A percentile compares a stretch with the other conserved stretches of the same genome.
phyloP scores from a whole-genome alignment of 352 stramenopile genomes.

The Globisporangium echinulatum region DNA sequence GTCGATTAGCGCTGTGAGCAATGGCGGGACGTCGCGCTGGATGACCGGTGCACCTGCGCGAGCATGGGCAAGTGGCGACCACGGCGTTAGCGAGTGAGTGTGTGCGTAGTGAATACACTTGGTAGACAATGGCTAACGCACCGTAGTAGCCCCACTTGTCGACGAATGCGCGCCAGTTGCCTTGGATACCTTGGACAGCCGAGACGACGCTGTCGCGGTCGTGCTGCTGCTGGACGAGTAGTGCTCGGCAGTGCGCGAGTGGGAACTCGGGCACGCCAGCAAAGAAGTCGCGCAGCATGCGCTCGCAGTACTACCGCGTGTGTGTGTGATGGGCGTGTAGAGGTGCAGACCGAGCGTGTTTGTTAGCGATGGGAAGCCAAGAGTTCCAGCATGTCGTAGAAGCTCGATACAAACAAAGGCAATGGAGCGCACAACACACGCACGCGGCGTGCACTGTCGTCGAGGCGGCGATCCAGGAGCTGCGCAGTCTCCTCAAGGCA shows the following conservation, averaged over 20 bases:
- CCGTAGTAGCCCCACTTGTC: conserved; percentile 67
- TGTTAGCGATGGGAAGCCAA: not conserved
- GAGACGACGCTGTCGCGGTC: conserved; percentile 9
- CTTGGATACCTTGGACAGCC: conserved; percentile 19
- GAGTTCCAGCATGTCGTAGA: not conserved
- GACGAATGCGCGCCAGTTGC: conserved; percentile 39
- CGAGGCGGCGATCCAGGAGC: conserved; percentile 29
- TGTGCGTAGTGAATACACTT: no score
- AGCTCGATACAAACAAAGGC: not conserved
- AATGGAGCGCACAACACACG: conserved; percentile 3
- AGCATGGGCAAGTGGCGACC: not conserved
- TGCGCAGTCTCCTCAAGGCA: conserved; percentile 19
- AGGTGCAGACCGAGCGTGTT: not conserved
- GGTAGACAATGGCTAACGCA: conserved; percentile 1
- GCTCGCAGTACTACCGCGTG: conserved; percentile 33
- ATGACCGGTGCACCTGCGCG: conserved; percentile 30
- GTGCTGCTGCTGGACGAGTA: conserved; percentile 8
- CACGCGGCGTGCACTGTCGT: conserved; percentile 49
- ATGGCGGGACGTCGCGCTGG: conserved; percentile 31
- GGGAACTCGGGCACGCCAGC: conserved; percentile 60
- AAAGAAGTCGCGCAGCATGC: conserved; percentile 42
- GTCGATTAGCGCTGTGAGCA: conserved; percentile 31
- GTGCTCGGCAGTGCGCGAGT: conserved; percentile 25
- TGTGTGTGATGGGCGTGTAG: no score
- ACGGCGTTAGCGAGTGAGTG: not conserved